Evolutionary conservation across 2,329 filamentous ascomycete species (phyloP), one percentile per base, ranked within the genome.

Genomic region (Talaromyces sp.): DNA sequence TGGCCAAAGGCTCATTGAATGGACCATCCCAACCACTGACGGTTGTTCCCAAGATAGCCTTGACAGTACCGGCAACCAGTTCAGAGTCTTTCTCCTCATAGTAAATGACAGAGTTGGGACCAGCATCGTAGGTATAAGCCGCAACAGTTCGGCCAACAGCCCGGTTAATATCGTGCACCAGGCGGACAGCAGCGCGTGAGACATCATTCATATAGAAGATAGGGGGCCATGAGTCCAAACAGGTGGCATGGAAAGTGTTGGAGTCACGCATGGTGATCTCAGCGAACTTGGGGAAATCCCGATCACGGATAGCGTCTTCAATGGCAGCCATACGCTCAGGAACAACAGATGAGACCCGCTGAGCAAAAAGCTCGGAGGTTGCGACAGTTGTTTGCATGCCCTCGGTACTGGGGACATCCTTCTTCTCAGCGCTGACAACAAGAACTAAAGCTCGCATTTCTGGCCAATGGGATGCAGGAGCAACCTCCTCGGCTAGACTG

Each of bases 171-270:
- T 86, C 83, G 77, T 99, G 91, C 27, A 97, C 92, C 14, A 91
- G 86, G 47, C 90, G 83, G 55, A 99, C 90, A 5, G 93, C 91
- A 1, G 93, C 91, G 33, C 89, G 82, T 17, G 88, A 93, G 14
- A 93, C 87, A 70, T 99, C 94, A 76, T 97, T 99, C 82, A 99
- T 87, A 80, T 99, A 99, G 76, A 96, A 97, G 70, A 99, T 99
- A 16, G 95, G 94, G 40, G 95, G 94, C 76, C 91, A 91, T 1
- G 94, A 97, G 72, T 99, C 94, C 64, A 95, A 80, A 72, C 94
- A 97, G 52, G 88, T 91, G 33, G 94, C 90, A 74, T 99, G 94
- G 85, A 99, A 99, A 54, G 86, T 90, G 78, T 99, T 99, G 70
- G 89, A 95, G 72, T 99, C 94, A 72, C 87, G 88, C 92, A 97